Percentiles rank a stretch among this genome's conserved stretches.
phyloP scores from a whole-genome alignment of 192 early-diverging fungal genomes.

The Mortierella alpina region DNA sequence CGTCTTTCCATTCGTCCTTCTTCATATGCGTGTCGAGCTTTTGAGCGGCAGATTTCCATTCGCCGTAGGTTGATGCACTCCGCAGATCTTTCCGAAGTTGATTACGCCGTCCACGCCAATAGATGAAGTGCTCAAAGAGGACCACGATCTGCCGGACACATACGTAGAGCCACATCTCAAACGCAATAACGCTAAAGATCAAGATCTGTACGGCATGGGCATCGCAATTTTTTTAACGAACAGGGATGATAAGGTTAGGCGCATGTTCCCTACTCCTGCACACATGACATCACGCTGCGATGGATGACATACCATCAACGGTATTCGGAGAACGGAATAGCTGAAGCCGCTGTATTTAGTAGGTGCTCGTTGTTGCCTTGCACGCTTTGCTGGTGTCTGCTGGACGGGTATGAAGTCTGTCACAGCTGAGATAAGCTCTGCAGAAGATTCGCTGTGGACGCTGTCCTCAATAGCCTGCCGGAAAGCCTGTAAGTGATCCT shows the following conservation, averaged over 20 bases:
- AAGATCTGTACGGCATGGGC: slow-evolving; percentile 37
- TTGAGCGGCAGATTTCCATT: slow-evolving; percentile 71
- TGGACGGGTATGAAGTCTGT: slow-evolving; percentile 65
- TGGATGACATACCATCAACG: slow-evolving; percentile 59
- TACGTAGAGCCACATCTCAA: slow-evolving; percentile 72
- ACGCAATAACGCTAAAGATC: slow-evolving; percentile 65
- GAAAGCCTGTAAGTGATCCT: slow-evolving; percentile 61
- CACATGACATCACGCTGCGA: not conserved
- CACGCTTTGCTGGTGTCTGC: slow-evolving; percentile 35
- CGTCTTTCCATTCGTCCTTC: slow-evolving; percentile 80
- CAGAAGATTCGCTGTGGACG: slow-evolving; percentile 44
- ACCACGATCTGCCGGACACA: slow-evolving; percentile 69
- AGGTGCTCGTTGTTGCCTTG: slow-evolving; percentile 28
- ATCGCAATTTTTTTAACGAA: not conserved
- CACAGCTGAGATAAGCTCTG: slow-evolving; percentile 65
- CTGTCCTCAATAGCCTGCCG: slow-evolving; percentile 57
- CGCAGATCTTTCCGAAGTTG: slow-evolving; percentile 59
- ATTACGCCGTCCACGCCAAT: slow-evolving; percentile 66
- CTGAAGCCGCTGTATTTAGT: slow-evolving; percentile 53
- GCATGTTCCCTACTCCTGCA: not conserved
- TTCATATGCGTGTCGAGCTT: slow-evolving; percentile 69
- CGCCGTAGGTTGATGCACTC: slow-evolving; percentile 67
- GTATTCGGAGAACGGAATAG: slow-evolving; percentile 63
- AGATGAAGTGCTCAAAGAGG: slow-evolving; percentile 69
- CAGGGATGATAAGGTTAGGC: not conserved